Evolutionary conservation across 805 yeast species (phyloP).

Genomic region (Metschnikowia baotianmanensis): DNA sequence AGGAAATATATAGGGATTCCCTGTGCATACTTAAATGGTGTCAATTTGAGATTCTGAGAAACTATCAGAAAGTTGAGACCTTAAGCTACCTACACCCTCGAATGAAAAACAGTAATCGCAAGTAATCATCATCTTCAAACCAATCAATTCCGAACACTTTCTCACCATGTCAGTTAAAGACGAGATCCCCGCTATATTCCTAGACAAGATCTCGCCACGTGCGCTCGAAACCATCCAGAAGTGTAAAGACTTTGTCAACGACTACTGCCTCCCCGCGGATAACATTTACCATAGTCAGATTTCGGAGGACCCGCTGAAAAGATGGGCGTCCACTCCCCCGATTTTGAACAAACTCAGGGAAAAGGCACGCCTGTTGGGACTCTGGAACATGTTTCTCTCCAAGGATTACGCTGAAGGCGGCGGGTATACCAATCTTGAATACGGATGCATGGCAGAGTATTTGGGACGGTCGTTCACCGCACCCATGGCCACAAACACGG

Average conservation of each 20-base stretch:
- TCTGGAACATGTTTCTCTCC: constrained; percentile 61
- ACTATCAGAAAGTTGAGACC: too few relatives aligned
- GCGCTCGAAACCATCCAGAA: constrained; percentile 40
- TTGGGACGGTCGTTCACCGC: constrained; percentile 54
- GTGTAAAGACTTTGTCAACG: constrained; percentile 50
- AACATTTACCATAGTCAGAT: constrained; percentile 42
- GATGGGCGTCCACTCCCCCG: constrained; percentile 50
- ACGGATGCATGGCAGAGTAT: constrained; percentile 63
- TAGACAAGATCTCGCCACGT: constrained; percentile 33
- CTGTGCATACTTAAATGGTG: too few relatives aligned
- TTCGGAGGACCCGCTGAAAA: constrained; percentile 33
- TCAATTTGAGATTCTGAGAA: too few relatives aligned
- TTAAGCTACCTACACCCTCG: too few relatives aligned
- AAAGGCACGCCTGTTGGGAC: constrained; percentile 50
- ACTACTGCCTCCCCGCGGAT: constrained; percentile 58
- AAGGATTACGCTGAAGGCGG: constrained; percentile 50
- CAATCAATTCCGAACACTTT: too few relatives aligned
- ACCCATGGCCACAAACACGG: constrained; percentile 58
- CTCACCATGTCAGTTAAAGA: constrained; percentile 19
- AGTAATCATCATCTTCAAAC: too few relatives aligned
- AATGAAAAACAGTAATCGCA: too few relatives aligned
- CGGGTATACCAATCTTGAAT: constrained; percentile 59
- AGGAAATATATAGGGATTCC: too few relatives aligned
- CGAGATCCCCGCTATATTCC: constrained; percentile 42
- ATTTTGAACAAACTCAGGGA: constrained; percentile 50